Evolutionary conservation across 2,329 filamentous ascomycete species (phyloP), one percentile per base, ranked within the genome.

Genomic region (Fusarium sterilihyphosum): DNA sequence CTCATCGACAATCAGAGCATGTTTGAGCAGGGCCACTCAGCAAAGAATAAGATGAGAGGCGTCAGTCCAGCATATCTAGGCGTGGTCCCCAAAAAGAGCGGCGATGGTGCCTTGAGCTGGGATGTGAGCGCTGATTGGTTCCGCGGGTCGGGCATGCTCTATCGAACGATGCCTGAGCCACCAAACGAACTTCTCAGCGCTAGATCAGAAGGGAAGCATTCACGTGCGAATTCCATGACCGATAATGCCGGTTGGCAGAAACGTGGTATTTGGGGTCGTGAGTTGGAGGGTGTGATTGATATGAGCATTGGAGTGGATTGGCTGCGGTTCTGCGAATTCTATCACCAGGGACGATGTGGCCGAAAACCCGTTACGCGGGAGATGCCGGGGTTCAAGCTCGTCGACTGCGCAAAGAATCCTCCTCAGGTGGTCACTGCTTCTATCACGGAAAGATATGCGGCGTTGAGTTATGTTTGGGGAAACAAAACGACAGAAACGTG

Each of bases 381-480:
- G 44, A 73, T 83, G 49, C 70, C 78, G 2, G 81, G 78, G 4
- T 83, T 83, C 43, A 79, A 77, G 18, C 78, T 83, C 6, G 76
- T 83, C 3, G 81, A 83, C 59, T 83, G 81, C n/a, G 60, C 74
- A 12, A 77, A 78, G 61, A 78, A 74, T n/a, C 81, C 81, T 5
- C 81, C 80, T 1, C 73, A 67, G 40, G 74, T 82, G 3, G 80
- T 82, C 11, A 68, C 74, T 8, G 73, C 76, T 3, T 80, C 78
- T 3, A 72, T 83, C 17, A 67, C 57, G 2, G 80, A 82, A 40
- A 68, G 77, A 18, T 83, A 81, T 24, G 77, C 76, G 2, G 82
- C 82, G 2, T 52, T 83, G 67, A 83, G 82, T 61, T 83, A 83
- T 61, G 82, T 83, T 2, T 80, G 78, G 74, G 82, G 82, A 7